A percentile compares a stretch with the other conserved stretches of the same genome.
Conservation (phyloP, 441 rosid species). For the Flueggea neowawraea region DNA sequence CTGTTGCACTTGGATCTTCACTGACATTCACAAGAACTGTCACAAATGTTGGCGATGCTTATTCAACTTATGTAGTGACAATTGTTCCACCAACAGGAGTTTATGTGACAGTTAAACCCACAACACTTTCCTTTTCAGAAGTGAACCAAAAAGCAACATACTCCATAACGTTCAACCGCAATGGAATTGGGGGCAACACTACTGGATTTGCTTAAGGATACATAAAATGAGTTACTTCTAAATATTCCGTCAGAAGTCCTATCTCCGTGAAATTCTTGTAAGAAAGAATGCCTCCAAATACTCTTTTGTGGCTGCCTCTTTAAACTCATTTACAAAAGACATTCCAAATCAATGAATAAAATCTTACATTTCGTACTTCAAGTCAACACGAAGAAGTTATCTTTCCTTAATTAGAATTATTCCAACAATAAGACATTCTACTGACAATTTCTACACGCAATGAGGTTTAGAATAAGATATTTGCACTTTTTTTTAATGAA, state of each 20-base stretch:
- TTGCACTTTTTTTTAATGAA: too few relatives aligned
- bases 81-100: constrained; percentile 40
- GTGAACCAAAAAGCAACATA: constrained; percentile 37
- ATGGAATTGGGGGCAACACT: constrained; percentile 2
- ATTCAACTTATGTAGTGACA: constrained; percentile 19
- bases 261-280: constrained; percentile 31
- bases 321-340: too few relatives aligned
- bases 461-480: too few relatives aligned
- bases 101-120: constrained; percentile 34
- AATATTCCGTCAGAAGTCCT: constrained; percentile 34
- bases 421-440: too few relatives aligned
- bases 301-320: too few relatives aligned
- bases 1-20: constrained; percentile 29
- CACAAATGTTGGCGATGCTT: constrained; percentile 38
- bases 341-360: too few relatives aligned
- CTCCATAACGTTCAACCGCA: constrained; percentile 24
- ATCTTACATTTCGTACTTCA: too few relatives aligned
- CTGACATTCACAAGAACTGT: constrained; percentile 34
- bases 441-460: too few relatives aligned
- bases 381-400: too few relatives aligned
- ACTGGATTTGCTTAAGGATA: constrained; percentile 28
- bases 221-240: constrained; percentile 33
- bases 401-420: too few relatives aligned
- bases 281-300: background rate
- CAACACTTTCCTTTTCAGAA: constrained; percentile 24